Base-by-base conservation (phyloP, 2,329 filamentous ascomycete species). In the Sclerotinia spermophila region DNA sequence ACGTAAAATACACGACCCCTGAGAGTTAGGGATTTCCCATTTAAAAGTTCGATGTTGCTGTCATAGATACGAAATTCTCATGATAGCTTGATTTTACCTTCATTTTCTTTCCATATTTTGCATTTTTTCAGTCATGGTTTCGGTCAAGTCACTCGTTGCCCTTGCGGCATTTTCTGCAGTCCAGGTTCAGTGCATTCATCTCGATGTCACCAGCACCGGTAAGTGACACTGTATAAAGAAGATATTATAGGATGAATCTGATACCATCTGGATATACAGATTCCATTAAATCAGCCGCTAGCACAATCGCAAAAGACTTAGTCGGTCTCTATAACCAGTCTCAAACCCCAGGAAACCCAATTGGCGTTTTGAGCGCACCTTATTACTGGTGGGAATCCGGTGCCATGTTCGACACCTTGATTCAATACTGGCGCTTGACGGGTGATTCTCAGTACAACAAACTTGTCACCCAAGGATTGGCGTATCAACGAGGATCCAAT, bases 351-450 rank as follows among this genome's bases (percentile, higher is more conserved):
- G 74, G 73, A 40, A 51, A 71, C 27, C 55, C 45, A 7, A 55
- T 69, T 7, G 76, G 76, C 19, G n/a, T 74, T 67, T 65, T 77
- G 11, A 38, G 30, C 15, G 13, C 30, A 2, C 72, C 76, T 17
- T 76, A 76, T 61, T 75, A 67, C 81, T 93, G 90, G 90, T 93
- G 90, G 90, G 88, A 92, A 78, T 88, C 87, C 7, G 87, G 88
- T 67, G 87, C 88, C 21, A 83, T 93, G 81, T 91, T 90, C 84
- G 87, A 89, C 73, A 86, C 88, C 1, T 82, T 91, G 75, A 83
- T 92, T 58, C 89, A 92, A 79, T 92, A 92, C 79, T 90, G 68
- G 90, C 67, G 72, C n/a, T 53, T 74, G 11, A 92, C 89, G 0
- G 88, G 88, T 70, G 89, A 92, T 79, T 77, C 81, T 5, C 84